Evolutionary conservation across 257 asterid species (phyloP).

Genomic region (Jacaranda copaia): DNA sequence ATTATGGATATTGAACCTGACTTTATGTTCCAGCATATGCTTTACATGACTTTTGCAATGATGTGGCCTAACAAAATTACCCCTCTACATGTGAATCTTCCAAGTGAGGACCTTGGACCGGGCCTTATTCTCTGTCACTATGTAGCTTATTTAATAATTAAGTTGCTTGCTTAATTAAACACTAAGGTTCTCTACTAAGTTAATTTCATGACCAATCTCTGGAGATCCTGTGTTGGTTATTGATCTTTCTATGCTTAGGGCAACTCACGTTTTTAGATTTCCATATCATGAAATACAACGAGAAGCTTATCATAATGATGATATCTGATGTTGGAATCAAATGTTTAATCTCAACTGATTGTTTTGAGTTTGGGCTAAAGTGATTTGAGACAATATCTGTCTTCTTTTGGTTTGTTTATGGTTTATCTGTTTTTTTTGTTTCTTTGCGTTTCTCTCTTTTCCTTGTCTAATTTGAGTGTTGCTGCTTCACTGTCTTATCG

Average conservation of each 20-base stretch:
- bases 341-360: neutral
- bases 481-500: neutral
- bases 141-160: too few relatives aligned
- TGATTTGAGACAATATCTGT: neutral
- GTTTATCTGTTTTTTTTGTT: neutral
- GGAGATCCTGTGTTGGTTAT: neutral
- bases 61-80: neutral
- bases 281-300: neutral
- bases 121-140: too few relatives aligned
- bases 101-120: too few relatives aligned
- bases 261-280: neutral
- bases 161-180: too few relatives aligned
- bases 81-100: too few relatives aligned
- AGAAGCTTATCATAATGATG: neutral
- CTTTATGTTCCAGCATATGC: neutral
- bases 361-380: neutral
- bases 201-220: neutral
- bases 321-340: neutral
- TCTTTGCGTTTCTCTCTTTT: neutral
- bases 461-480: neutral
- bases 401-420: neutral
- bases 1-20: too few relatives aligned
- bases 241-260: neutral
- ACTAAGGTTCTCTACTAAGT: neutral
- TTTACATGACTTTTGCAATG: conserved; percentile 2